A percentile compares a stretch with the other conserved stretches of the same genome.
These are phyloP conservation scores for Fusarium transvaalense DNA, from an alignment of 2,329 filamentous ascomycete genomes.

Conservation along the genomic window DNA sequence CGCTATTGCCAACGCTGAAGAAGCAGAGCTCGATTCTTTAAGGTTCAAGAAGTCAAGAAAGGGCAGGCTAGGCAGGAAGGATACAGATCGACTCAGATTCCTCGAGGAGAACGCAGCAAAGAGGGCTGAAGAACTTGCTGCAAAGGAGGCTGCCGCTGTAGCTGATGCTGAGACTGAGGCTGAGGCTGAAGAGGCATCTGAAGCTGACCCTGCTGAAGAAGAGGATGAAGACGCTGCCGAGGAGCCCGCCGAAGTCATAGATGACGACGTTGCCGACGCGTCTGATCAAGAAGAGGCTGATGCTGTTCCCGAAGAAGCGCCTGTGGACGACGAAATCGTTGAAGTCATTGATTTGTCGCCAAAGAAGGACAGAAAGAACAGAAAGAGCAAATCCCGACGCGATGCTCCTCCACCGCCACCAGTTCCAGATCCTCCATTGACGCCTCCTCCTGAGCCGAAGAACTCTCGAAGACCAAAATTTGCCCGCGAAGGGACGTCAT, in stretches of 20 bases:
- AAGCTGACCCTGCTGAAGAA: constrained; percentile 1
- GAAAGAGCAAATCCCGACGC: constrained; percentile 56
- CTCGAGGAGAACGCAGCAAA: constrained; percentile 39
- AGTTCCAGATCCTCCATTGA: constrained; percentile 60
- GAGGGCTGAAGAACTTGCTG: constrained; percentile 40
- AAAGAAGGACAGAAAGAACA: constrained; percentile 59
- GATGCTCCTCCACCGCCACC: constrained; percentile 56
- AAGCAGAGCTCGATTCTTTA: constrained; percentile 34
- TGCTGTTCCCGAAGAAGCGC: constrained; percentile 40
- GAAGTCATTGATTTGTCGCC: constrained; percentile 65
- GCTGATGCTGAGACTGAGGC: constrained; percentile 19
- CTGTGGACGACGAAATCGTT: constrained; percentile 47
- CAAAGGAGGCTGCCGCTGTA: constrained; percentile 37
- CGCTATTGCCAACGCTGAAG: constrained; percentile 29
- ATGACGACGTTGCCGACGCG: constrained; percentile 39
- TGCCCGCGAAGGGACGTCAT: constrained; percentile 77
- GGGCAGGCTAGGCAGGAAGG: constrained; percentile 43
- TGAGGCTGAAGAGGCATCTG: constrained; percentile 10
- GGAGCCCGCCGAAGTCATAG: constrained; percentile 40
- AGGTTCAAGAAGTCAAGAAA: constrained; percentile 43
- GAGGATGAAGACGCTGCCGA: constrained; percentile 23
- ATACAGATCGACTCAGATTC: constrained; percentile 40
- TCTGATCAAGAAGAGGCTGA: constrained; percentile 50
- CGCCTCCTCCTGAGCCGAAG: constrained; percentile 67
- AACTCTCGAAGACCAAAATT: constrained; percentile 79